Evolutionary conservation across 306 rosid genomes (phyloP).

Genomic region (Rubus parviflorus): DNA sequence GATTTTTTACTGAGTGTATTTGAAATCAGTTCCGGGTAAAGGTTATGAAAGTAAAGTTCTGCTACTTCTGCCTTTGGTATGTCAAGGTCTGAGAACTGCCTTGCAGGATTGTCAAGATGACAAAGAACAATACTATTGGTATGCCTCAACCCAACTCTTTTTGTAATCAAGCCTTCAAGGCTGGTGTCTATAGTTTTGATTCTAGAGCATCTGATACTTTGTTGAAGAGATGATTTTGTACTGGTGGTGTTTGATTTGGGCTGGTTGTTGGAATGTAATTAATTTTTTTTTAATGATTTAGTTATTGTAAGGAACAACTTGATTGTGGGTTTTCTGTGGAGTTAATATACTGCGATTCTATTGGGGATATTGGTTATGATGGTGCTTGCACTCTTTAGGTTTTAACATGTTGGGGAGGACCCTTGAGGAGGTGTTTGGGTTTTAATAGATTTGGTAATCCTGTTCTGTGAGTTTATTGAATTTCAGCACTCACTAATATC

Average conservation of each 20-base stretch:
- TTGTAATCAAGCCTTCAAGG: neutral
- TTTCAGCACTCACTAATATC: neutral
- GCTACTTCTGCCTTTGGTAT: neutral
- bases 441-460: neutral
- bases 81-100: neutral
- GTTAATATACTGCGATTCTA: neutral
- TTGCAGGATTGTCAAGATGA: neutral
- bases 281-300: neutral
- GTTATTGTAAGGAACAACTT: constrained; percentile 6
- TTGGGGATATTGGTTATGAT: neutral
- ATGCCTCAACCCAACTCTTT: neutral
- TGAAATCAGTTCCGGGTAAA: neutral
- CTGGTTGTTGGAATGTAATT: constrained; percentile 9
- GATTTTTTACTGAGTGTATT: neutral
- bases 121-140: neutral
- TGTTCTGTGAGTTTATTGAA: neutral
- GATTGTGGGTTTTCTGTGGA: neutral
- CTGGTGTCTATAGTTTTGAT: constrained; percentile 9
- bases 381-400: neutral
- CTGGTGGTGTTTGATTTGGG: neutral
- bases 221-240: constrained; percentile 4
- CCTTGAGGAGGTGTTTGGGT: neutral
- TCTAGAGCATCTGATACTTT: constrained; percentile 7
- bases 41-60: constrained; percentile 1
- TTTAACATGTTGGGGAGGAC: neutral